Conservation (phyloP, 257 asterid genomes). For the Solanum virginianum region DNA sequence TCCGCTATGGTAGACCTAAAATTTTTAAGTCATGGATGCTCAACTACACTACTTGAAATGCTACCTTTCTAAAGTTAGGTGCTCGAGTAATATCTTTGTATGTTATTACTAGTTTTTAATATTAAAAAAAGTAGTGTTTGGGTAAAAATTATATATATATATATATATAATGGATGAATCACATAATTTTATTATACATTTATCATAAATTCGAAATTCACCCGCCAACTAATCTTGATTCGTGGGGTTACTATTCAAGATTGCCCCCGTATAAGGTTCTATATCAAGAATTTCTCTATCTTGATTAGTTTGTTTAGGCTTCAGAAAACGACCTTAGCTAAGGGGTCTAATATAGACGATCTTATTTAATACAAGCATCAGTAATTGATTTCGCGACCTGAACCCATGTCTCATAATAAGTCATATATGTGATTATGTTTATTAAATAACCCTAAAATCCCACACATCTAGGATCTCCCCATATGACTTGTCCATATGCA, state of each 20-base stretch:
- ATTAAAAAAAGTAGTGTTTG: neutral
- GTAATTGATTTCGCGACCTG: neutral
- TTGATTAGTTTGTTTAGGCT: neutral
- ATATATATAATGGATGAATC: neutral
- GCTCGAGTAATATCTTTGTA: neutral
- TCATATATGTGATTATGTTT: neutral
- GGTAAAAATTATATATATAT: neutral
- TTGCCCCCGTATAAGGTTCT: neutral
- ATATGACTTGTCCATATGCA: neutral
- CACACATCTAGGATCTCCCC: neutral
- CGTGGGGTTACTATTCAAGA: neutral
- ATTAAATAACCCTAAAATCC: neutral
- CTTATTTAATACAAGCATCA: neutral
- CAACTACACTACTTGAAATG: neutral
- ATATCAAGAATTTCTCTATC: too few species aligned
- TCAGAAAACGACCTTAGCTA: neutral
- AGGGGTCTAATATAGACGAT: neutral
- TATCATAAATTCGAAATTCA: neutral
- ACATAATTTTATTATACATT: neutral
- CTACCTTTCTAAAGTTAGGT: neutral
- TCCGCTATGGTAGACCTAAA: neutral
- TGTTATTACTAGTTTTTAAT: neutral
- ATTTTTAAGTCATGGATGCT: neutral
- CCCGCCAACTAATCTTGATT: neutral
- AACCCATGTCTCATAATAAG: neutral